Conservation (phyloP, 2,329 filamentous ascomycete genomes). For the Colletotrichum godetiae region DNA sequence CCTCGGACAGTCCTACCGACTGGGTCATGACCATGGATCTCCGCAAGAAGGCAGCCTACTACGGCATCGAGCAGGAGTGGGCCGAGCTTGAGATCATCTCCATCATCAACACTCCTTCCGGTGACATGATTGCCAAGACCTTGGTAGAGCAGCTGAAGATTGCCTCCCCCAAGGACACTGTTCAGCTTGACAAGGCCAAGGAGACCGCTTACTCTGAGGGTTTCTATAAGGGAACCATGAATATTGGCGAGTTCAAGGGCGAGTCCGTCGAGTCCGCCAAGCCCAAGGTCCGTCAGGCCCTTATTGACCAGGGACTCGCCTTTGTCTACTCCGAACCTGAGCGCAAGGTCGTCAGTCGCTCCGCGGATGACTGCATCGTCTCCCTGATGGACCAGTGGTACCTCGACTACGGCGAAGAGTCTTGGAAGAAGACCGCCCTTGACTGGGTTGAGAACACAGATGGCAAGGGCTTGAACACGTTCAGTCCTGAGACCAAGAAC, state of each 20-base stretch:
- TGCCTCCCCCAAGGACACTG: conserved; percentile 92
- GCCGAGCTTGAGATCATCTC: conserved; percentile 89
- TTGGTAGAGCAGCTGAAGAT: conserved; percentile 96
- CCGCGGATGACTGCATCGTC: conserved; percentile 92
- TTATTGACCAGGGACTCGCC: conserved; percentile 81
- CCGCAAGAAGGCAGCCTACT: conserved; percentile 94
- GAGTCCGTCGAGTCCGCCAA: conserved; percentile 89
- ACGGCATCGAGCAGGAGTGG: conserved; percentile 97
- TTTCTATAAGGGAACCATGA: conserved; percentile 88
- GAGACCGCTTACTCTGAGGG: conserved; percentile 97
- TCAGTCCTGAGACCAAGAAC: conserved; percentile 80
- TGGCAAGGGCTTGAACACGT: conserved; percentile 80
- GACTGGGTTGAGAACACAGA: conserved; percentile 77
- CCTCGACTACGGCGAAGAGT: conserved; percentile 92
- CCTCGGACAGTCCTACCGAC: conserved; percentile 95
- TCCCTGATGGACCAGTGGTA: conserved; percentile 98
- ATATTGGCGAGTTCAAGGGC: conserved; percentile 88
- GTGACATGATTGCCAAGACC: conserved; percentile 83
- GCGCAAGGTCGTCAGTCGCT: conserved; percentile 87
- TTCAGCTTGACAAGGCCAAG: conserved; percentile 89
- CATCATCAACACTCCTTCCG: conserved; percentile 91
- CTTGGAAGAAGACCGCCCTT: conserved; percentile 83
- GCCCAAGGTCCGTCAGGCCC: conserved; percentile 81
- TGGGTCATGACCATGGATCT: conserved; percentile 90
- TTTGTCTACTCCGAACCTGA: conserved; percentile 97